phyloP scores from a whole-genome alignment of 2,329 filamentous ascomycete species.

The Xylaria polymorpha region DNA sequence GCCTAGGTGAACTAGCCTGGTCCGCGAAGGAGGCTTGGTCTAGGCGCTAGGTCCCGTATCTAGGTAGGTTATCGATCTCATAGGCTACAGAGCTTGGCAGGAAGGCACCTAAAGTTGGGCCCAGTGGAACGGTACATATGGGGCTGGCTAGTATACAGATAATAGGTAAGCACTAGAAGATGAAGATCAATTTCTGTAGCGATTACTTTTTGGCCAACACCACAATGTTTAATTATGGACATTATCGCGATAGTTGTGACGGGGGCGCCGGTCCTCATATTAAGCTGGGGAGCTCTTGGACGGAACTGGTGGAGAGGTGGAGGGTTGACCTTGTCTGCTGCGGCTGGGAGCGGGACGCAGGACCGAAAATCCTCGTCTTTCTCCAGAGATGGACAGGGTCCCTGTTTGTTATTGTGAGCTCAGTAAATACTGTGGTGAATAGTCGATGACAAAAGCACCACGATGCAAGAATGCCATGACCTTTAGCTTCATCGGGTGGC shows the following conservation, averaged over 20 bases:
- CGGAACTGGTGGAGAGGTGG: background rate
- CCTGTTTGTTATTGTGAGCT: background rate
- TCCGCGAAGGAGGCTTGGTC: conserved; percentile 1
- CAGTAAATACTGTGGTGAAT: too few species aligned
- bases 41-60: background rate
- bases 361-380: conserved; percentile 6
- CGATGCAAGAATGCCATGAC: conserved; percentile 9
- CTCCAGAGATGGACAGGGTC: conserved; percentile 10
- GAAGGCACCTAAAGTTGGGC: conserved; percentile 9
- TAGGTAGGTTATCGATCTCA: background rate
- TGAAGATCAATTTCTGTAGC: conserved; percentile 14
- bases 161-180: conserved; percentile 16
- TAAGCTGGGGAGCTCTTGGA: background rate
- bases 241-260: background rate
- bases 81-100: conserved; percentile 14
- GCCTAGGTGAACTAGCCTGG: background rate
- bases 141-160: conserved; percentile 13
- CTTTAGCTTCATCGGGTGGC: conserved; percentile 14
- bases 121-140: conserved; percentile 17
- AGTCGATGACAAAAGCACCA: conserved; percentile 5
- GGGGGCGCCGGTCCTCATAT: background rate
- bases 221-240: background rate
- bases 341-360: conserved; percentile 8
- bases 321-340: background rate
- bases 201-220: background rate